These are phyloP conservation scores for Ganoderma boninense DNA, from an alignment of 1,284 basidiomycete species.

Conservation along the genomic window DNA sequence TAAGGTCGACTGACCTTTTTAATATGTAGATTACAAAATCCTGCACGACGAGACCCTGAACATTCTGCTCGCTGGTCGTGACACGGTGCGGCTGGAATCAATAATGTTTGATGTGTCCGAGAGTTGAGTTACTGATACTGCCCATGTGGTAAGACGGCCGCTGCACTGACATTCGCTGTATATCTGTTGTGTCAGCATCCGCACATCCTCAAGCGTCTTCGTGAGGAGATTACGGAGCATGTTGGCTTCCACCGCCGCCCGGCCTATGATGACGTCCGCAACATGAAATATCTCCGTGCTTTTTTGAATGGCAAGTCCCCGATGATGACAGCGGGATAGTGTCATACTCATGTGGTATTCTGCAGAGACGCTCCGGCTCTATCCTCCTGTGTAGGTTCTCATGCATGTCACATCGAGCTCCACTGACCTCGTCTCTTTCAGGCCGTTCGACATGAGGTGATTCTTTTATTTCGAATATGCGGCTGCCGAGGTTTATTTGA, in stretches of 20 bases:
- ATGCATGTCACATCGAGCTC: not conserved
- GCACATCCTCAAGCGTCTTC: constrained; percentile 37
- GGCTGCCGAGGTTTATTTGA: constrained; percentile 30
- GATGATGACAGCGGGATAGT: not conserved
- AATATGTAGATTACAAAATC: constrained; percentile 53
- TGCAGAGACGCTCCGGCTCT: constrained; percentile 41
- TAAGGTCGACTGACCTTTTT: not conserved
- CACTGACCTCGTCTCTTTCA: constrained; percentile 14
- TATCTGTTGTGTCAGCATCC: constrained; percentile 44
- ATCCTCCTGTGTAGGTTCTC: constrained; percentile 41
- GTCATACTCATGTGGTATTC: not conserved
- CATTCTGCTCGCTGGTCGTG: constrained; percentile 74
- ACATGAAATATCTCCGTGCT: constrained; percentile 43
- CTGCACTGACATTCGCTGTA: constrained; percentile 40
- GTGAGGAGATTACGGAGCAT: constrained; percentile 33
- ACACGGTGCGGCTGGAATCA: constrained; percentile 57
- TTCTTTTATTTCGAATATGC: constrained; percentile 35
- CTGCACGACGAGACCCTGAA: constrained; percentile 80
- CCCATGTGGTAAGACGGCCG: constrained; percentile 37
- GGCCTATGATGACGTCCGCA: constrained; percentile 39
- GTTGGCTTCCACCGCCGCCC: constrained; percentile 36
- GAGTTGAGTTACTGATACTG: not conserved
- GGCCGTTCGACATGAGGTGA: constrained; percentile 38
- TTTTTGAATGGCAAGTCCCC: constrained; percentile 41
- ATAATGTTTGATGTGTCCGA: not conserved